Conservation (phyloP, 140 eudicot species). For the Bidens hawaiensis region DNA sequence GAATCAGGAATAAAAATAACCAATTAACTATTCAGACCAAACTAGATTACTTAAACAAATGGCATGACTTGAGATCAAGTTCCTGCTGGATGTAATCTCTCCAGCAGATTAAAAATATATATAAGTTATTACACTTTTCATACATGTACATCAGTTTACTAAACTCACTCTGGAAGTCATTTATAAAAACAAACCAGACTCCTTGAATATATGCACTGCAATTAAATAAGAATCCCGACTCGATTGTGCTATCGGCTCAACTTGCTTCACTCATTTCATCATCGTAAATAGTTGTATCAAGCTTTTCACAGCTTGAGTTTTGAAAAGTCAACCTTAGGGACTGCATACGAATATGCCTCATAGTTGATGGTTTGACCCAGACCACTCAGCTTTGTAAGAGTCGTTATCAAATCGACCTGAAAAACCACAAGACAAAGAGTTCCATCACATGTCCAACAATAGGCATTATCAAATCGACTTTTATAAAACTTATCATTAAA, state of each 20-base stretch:
- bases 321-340: slow-evolving; percentile 50
- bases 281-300: background rate
- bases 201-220: slow-evolving; percentile 19
- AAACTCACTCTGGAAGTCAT: background rate
- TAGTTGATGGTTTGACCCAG: slow-evolving; percentile 89
- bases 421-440: background rate
- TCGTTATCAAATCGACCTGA: slow-evolving; percentile 88
- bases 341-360: slow-evolving; percentile 88
- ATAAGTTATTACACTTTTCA: background rate
- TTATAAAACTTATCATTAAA: background rate
- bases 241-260: background rate
- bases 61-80: background rate
- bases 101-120: background rate
- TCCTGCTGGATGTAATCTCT: background rate
- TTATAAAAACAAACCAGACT: slow-evolving; percentile 12
- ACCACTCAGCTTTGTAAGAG: slow-evolving; percentile 73
- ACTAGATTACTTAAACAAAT: background rate
- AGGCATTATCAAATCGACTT: background rate
- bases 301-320: slow-evolving; percentile 63
- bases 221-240: background rate
- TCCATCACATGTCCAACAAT: background rate
- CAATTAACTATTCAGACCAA: background rate
- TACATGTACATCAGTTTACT: background rate
- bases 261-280: background rate
- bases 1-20: no score